Percentiles rank a stretch among this genome's conserved stretches.
These are phyloP conservation scores for Misopates orontium DNA, from an alignment of 257 asterid species.

Conservation along the genomic window DNA sequence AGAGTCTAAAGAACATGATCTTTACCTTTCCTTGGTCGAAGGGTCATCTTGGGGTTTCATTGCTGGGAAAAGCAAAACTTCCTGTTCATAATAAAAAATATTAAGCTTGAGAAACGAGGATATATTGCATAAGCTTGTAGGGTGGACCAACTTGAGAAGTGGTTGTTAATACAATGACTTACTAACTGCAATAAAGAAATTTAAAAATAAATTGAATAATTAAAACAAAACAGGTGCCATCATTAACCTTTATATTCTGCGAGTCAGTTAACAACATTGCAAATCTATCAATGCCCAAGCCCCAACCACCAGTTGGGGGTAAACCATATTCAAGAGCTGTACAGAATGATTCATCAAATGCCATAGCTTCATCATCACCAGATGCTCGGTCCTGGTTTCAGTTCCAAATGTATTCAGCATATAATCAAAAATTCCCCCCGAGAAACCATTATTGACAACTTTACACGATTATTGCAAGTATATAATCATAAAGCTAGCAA, in stretches of 20 bases:
- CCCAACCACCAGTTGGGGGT: constrained; percentile 99
- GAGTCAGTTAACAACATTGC: constrained; percentile 88
- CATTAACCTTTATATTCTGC: constrained; percentile 82
- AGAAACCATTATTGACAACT: background rate
- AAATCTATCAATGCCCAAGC: constrained; percentile 87
- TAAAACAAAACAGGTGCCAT: background rate
- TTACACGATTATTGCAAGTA: background rate
- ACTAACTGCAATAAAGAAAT: background rate
- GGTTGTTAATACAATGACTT: too few species aligned
- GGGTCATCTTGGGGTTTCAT: constrained; percentile 91
- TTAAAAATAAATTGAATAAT: background rate
- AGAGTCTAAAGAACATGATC: background rate
- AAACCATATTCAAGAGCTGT: constrained; percentile 92
- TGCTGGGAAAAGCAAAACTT: constrained; percentile 85
- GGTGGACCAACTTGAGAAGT: too few species aligned
- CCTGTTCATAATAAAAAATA: constrained; percentile 43
- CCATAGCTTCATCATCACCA: constrained; percentile 99
- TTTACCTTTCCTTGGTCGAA: constrained; percentile 55
- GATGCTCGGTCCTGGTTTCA: constrained; percentile 80
- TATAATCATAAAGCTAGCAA: background rate
- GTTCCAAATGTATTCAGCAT: constrained; percentile 9
- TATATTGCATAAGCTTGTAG: background rate
- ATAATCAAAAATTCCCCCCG: background rate
- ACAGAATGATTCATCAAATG: constrained; percentile 80
- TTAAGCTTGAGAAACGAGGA: background rate